Percentiles rank a stretch among this genome's conserved stretches.
phyloP scores from a whole-genome alignment of 2,329 filamentous ascomycete species.

The Neofusicoccum laricinum region DNA sequence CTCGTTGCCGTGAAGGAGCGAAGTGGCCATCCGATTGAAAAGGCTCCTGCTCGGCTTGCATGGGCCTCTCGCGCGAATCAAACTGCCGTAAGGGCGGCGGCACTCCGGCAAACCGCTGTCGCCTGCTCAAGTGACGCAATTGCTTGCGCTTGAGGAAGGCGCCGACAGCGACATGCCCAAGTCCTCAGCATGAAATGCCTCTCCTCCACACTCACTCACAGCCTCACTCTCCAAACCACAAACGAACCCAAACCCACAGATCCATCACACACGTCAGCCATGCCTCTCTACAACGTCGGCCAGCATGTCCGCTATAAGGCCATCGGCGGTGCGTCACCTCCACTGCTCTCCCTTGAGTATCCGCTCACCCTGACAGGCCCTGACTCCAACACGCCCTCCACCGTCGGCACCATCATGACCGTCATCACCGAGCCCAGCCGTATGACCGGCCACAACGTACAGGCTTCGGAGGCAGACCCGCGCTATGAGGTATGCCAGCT shows the following conservation, averaged over 20 bases:
- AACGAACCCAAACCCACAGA: not conserved
- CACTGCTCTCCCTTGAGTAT: too few species aligned
- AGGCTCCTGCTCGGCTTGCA: too few species aligned
- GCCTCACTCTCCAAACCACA: not conserved
- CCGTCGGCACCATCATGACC: not conserved
- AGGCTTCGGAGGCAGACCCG: not conserved
- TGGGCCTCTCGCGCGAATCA: not conserved
- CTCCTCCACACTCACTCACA: too few species aligned
- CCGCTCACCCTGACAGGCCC: not conserved
- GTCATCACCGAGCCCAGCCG: not conserved
- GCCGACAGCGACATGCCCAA: not conserved
- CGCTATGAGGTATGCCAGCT: not conserved
- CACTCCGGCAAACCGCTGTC: not conserved
- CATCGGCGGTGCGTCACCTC: not conserved
- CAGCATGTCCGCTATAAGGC: constrained; percentile 11
- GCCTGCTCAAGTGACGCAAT: not conserved
- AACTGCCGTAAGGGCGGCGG: not conserved
- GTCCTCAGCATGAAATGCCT: too few species aligned
- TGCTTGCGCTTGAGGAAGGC: not conserved
- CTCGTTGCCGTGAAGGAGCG: too few species aligned
- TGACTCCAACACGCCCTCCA: not conserved
- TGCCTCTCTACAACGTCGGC: not conserved
- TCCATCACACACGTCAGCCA: not conserved
- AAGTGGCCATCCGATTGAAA: too few species aligned
- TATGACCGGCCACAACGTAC: not conserved